Evolutionary conservation across 164 flowering plant genomes (phyloP), one percentile per base, ranked within the genome.

Genomic region (grape (Vitis vinifera)): DNA sequence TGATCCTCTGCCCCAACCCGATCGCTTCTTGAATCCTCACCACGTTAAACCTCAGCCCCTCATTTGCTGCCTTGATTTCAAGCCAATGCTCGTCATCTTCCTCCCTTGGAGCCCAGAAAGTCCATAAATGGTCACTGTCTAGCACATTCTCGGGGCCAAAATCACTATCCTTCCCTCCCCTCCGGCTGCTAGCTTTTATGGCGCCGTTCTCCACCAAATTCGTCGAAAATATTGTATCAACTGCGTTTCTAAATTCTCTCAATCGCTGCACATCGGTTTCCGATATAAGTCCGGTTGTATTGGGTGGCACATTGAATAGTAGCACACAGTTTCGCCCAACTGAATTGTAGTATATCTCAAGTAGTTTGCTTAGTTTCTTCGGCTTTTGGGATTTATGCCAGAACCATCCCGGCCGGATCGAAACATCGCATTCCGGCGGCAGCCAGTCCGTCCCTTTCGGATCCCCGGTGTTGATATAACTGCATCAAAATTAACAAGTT

Each of bases 401-500:
- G 80, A 94, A 94, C 98, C 99, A 94, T 10, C 97, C 97, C 0
- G 30, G 23, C 64, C 97, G 61, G 63, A 94, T 87, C 10, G 97
- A 94, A n/a, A 92, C 94, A 37, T 94, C 98, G 64, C 98, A 94
- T 64, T 94, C 97, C 0, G 97, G 71, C 0, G 98, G 97, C 37
- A 91, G 9, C 97, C 97, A 94, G 68, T 92, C 87, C 0, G 82
- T 87, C 70, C 99, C 99, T 69, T 58, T 82, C 0, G 89, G 78
- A 71, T 92, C 97, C 0, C 97, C 99, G 0, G 81, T 81, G 67
- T 80, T 87, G 27, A 91, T 71, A 75, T 94, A 92, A 0, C 96
- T 93, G 85, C 81, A 81, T 47, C 15, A n/a, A 9, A 3, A 37
- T 23, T 10, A 62, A 3, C 27, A 47, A 31, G 8, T 16, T 13